Base-by-base conservation (phyloP, 345 rosid genomes). In the Angophora floribunda region DNA sequence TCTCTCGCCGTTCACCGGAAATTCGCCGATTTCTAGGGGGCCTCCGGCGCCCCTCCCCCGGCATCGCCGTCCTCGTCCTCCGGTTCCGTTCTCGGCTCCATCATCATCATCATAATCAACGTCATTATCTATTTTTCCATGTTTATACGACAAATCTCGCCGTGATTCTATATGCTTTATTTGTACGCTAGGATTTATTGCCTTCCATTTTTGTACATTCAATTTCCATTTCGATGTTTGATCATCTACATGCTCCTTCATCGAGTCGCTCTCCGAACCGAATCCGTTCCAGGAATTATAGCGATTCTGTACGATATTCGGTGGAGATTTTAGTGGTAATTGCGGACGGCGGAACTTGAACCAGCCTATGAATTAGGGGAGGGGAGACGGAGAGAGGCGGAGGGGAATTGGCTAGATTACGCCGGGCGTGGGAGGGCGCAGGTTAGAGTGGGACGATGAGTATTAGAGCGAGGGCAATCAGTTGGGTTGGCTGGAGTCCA, bases 1-100 rank as follows among this genome's bases (percentile, higher is more conserved):
- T 90, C 90, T 85, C 95, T 95, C 75, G 87, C 89, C 75, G 86
- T 90, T 50, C 95, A 94, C 96, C 90, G 99, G 87, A 96, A 97
- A 95, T 87, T 93, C 63, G 98, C 96, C 88, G 93, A 92, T 88
- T 93, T 94, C 91, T 97, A 93, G 47, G 15, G 47, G 82, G 7
- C 49, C 45, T 89, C 78, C 88, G 49, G 89, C 53, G 61, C 61
- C 0, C 16, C 30, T 24, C 87, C 87, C 30, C 16, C 57, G 16
- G 17, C 51, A 13, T 7, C 13, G 79, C 85, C 11, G 89, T 55
- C 61, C 82, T 52, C 70, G 75, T 32, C 3, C 88, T 45, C 22
- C 49, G 82, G 28, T 51, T 85, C 59, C 75, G 11, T 32, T 32
- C 28, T 53, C 24, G 9, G 51, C 15, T 21, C n/a, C 80, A 17